A percentile compares a stretch with the other conserved stretches of the same genome.
Conservation (phyloP, 164 flowering plant genomes). For the Platanus orientalis region DNA sequence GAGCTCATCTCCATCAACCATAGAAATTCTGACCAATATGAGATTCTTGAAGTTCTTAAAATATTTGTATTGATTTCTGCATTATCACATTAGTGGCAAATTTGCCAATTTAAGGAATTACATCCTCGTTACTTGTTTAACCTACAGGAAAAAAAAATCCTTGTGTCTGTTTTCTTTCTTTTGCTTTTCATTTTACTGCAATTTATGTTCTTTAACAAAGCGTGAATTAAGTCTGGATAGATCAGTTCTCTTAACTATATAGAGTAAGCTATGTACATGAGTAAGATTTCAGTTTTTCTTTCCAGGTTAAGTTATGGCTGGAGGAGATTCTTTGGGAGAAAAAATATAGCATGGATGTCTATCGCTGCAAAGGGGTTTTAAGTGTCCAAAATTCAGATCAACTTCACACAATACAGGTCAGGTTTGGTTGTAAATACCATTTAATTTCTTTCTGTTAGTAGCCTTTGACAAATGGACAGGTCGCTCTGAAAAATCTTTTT, state of each 20-base stretch:
- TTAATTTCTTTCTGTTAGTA: not conserved
- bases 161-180: no score
- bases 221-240: not conserved
- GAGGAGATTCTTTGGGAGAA: slow-evolving; percentile 99
- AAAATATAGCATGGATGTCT: slow-evolving; percentile 75
- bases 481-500: not conserved
- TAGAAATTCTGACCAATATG: no score
- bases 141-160: no score
- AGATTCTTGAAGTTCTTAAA: no score
- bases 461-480: not conserved
- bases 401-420: slow-evolving; percentile 80
- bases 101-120: no score
- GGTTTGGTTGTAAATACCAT: not conserved
- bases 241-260: not conserved
- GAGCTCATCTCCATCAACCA: no score
- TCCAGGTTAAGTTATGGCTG: slow-evolving; percentile 73
- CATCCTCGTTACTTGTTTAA: no score
- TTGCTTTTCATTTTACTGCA: no score
- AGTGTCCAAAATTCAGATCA: slow-evolving; percentile 54
- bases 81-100: no score
- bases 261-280: not conserved
- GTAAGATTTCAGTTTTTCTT: slow-evolving; percentile 1
- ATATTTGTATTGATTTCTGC: no score
- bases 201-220: no score
- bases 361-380: slow-evolving; percentile 90